Evolutionary conservation across 352 stramenopile genomes (phyloP).

Genomic region (Pythium oligandrum): DNA sequence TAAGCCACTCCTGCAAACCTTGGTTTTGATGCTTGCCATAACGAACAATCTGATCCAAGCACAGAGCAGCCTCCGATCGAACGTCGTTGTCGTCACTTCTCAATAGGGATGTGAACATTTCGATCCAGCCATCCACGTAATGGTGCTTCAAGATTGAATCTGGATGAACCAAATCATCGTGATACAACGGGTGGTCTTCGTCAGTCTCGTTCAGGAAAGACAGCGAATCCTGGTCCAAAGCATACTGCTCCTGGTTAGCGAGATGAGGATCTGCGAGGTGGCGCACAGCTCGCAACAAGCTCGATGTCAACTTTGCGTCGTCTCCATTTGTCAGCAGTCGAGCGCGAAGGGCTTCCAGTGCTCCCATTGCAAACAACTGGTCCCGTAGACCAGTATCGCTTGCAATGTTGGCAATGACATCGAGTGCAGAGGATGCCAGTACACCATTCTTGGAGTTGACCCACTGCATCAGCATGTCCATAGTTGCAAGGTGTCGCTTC

Average conservation of each 20-base stretch:
- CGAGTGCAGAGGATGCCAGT: constrained; percentile 30
- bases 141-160: constrained; percentile 31
- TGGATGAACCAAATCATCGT: constrained; percentile 54
- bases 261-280: constrained; percentile 26
- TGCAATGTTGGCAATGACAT: constrained; percentile 41
- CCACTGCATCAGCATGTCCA: constrained; percentile 40
- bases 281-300: constrained; percentile 49
- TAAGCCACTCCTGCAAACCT: constrained; percentile 69
- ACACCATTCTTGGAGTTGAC: constrained; percentile 25
- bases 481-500: constrained; percentile 16
- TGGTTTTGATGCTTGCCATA: constrained; percentile 44
- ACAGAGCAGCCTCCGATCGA: constrained; percentile 43
- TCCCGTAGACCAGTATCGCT: constrained; percentile 25
- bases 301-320: constrained; percentile 31
- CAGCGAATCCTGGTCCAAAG: constrained; percentile 49
- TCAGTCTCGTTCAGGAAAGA: constrained; percentile 54
- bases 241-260: constrained; percentile 11
- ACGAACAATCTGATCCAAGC: constrained; percentile 48
- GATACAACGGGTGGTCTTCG: constrained; percentile 40
- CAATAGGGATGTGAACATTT: constrained; percentile 66
- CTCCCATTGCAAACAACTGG: constrained; percentile 31
- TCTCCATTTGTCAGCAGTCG: constrained; percentile 27
- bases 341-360: constrained; percentile 35
- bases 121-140: constrained; percentile 75
- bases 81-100: constrained; percentile 42